Conservation (phyloP, 306 rosid genomes). For the Citrullus amarus region DNA sequence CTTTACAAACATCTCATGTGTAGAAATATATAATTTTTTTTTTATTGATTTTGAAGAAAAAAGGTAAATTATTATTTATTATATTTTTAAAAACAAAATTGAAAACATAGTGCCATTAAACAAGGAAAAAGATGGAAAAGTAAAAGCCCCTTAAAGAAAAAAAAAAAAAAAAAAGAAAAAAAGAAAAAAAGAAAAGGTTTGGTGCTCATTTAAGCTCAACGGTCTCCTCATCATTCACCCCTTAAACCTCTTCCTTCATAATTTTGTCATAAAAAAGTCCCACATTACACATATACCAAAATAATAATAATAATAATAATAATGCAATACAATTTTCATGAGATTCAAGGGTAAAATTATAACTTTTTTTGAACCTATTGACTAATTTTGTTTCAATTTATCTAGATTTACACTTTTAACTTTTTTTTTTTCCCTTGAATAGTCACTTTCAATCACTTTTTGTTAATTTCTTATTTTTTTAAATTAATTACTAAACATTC, state of each 20-base stretch:
- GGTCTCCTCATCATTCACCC: conserved; percentile 5
- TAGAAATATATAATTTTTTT: neutral
- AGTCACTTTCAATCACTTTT: too few relatives aligned
- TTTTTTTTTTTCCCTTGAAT: too few relatives aligned
- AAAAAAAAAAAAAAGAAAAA: neutral
- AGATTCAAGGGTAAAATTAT: too few relatives aligned
- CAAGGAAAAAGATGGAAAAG: neutral
- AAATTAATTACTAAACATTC: too few relatives aligned
- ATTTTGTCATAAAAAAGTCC: conserved; percentile 2
- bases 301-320: neutral
- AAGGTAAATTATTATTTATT: too few relatives aligned
- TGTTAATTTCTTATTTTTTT: too few relatives aligned
- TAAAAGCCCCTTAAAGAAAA: neutral
- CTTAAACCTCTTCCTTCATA: neutral
- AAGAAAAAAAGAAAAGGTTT: neutral
- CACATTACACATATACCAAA: neutral
- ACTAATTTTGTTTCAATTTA: too few relatives aligned
- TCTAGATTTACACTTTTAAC: too few relatives aligned
- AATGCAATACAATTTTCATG: neutral
- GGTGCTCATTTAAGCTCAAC: neutral
- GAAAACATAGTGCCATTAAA: neutral
- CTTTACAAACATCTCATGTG: neutral
- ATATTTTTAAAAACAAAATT: neutral
- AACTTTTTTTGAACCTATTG: too few relatives aligned
- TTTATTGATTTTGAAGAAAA: neutral